Evolutionary conservation across 108 stramenopile species (phyloP), one percentile per base, ranked within the genome.

Genomic region (Cyclotella atomus): DNA sequence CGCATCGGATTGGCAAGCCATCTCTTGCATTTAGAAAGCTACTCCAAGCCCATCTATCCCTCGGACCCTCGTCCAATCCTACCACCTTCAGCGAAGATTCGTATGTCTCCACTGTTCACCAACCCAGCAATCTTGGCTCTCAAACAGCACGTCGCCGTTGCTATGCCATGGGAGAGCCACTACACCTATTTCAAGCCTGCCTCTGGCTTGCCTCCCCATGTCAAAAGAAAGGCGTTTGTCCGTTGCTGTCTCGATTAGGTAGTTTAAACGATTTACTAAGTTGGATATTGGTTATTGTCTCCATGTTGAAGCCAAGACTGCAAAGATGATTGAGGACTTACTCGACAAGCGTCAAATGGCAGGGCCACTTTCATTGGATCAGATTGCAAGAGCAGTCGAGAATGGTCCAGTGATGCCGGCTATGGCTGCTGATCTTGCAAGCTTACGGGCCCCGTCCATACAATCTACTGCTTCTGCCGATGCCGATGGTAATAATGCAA

Each of bases 91-190:
- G 15, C 28, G 0, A 1, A 32, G 0, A 1, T 17, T 30, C 10
- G 29, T 10, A 10, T 28, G 6, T 43, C 38, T 21, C 38, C 60
- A 3, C 38, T 62, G 10, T 62, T 62, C 23, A 62, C 60, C 8
- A 62, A 62, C 24, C 60, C 36, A 21, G 1, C n/a, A 0, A 21
- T 62, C 60, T 0, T 2, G 21, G 36, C 2, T 20, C 36, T 38
- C 1, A 62, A 62, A 20, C 5, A 62, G 38, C 38, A 62, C 43
- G 60, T 62, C 5, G 1, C n/a, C 12, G 43, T 62, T 41, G 36
- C 60, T 38, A 62, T 62, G 60, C 60, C 60, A 15, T 62, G 60
- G 60, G 60, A 62, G 3, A 17, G 20, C n/a, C 56, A 62, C 1
- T 23, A 62, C 21, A 41, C 3, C 12, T 62, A 41, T 27, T 62